Evolutionary conservation across 2,329 filamentous ascomycete genomes (phyloP), one percentile per base, ranked within the genome.

Genomic region (Knoxdaviesia proteae): DNA sequence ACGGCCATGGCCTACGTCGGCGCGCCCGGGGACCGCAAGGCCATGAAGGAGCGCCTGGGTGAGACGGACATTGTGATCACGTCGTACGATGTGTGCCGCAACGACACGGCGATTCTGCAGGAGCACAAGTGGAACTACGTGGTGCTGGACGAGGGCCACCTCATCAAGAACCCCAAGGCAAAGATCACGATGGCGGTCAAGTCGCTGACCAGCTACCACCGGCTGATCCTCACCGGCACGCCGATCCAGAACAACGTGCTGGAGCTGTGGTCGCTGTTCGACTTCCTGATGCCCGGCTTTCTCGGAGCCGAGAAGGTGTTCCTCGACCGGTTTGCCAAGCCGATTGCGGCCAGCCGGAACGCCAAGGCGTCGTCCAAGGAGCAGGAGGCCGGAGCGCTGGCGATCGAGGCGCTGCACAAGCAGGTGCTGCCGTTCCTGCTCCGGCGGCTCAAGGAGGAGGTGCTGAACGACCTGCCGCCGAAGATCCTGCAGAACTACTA

Each of bases 401-500:
- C 90, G 1, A 94, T 98, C 44, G 90, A 98, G 59, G 90, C 90
- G n/a, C 67, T 98, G 29, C 90, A 98, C 62, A 98, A 98, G 58
- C 90, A 98, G 56, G 92, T 98, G 2, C 65, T 98, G 34, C 90
- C 90, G 1, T 98, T 98, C 77, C 67, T 98, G 47, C 73, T 98
- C 36, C 84, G 90, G 47, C 87, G 90, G 52, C 71, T 98, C 51
- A 98, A 98, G 62, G 90, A 98, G 61, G 90, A 98, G 58, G 90
- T 98, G 11, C 68, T 98, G 46, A 83, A 98, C 51, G 90, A 98
- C 53, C 67, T 98, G 6, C 90, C 90, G 2, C 90, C 90, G 6
- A 98, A 98, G 74, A 98, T 98, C 53, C 65, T 98, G 42, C 90
- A 98, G 57, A 98, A 98, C 59, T 98, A 98, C 64, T 98, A 98